Conservation (phyloP, 306 rosid species). For the Cucumis melo region DNA sequence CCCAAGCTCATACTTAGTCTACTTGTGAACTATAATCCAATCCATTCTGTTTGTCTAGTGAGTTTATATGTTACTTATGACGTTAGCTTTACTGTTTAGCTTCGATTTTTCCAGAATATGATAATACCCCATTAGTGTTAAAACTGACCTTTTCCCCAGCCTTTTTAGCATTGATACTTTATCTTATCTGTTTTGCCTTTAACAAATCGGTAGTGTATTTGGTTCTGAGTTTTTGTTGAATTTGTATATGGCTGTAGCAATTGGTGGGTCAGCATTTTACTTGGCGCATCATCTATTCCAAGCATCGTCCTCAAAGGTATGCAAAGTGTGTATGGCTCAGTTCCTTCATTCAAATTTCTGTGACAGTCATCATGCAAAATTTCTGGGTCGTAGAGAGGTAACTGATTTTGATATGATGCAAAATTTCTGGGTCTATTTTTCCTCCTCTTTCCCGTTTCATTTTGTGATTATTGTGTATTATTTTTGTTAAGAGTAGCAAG, state of each 20-base stretch:
- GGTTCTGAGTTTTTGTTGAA: too few relatives aligned
- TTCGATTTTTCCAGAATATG: neutral
- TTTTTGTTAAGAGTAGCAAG: too few relatives aligned
- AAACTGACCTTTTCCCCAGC: too few relatives aligned
- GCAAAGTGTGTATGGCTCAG: neutral
- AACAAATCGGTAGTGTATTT: too few relatives aligned
- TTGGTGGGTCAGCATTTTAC: too few relatives aligned
- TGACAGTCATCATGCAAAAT: neutral
- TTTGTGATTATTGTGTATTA: too few relatives aligned
- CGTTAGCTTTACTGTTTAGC: neutral
- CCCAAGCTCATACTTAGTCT: neutral
- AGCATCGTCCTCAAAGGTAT: constrained; percentile 61
- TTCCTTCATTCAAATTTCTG: neutral
- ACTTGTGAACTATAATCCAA: neutral
- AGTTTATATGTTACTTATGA: neutral
- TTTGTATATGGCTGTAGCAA: too few relatives aligned
- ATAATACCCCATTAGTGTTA: neutral
- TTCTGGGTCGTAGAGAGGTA: neutral
- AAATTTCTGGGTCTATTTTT: too few relatives aligned
- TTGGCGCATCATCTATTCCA: too few relatives aligned
- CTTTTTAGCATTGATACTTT: too few relatives aligned
- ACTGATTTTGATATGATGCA: neutral
- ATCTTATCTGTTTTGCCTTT: too few relatives aligned
- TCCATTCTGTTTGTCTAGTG: neutral
- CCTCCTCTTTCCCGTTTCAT: too few relatives aligned